A percentile compares a stretch with the other conserved stretches of the same genome.
These are phyloP conservation scores for Ceratocystis variospora DNA, from an alignment of 2,329 filamentous ascomycete species.

Conservation along the genomic window DNA sequence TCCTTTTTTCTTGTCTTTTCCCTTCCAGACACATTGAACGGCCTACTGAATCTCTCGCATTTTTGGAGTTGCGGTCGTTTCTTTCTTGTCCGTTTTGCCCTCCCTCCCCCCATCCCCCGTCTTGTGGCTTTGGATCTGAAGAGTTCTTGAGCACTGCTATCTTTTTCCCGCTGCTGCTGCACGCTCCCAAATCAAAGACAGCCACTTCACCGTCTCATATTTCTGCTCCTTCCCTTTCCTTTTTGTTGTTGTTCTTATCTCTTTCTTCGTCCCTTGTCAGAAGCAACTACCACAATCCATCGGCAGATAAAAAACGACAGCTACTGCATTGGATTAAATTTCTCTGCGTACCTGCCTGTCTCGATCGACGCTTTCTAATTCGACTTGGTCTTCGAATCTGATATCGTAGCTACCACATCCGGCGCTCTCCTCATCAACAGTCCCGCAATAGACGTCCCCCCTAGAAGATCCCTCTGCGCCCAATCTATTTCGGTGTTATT, in stretches of 20 bases:
- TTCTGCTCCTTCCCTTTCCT: not conserved
- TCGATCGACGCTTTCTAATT: conserved; percentile 2
- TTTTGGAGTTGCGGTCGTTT: not conserved
- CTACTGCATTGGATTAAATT: not conserved
- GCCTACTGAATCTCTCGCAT: not conserved
- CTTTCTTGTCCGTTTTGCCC: not conserved
- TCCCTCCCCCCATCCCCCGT: not conserved
- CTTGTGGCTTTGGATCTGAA: not conserved
- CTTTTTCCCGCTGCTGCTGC: not conserved
- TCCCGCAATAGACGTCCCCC: conserved; percentile 3
- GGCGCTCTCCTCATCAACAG: not conserved
- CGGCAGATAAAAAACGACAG: conserved; percentile 2
- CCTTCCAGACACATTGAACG: not conserved
- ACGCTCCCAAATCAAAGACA: not conserved
- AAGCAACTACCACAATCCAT: not conserved
- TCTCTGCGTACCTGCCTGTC: not conserved
- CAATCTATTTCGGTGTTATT: not conserved
- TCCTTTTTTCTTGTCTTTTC: not conserved
- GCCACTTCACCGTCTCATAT: not conserved
- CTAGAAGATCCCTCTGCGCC: not conserved
- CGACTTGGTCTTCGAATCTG: not conserved
- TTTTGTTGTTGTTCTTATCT: not conserved
- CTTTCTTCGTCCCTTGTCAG: conserved; percentile 1
- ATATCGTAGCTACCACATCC: conserved; percentile 1
- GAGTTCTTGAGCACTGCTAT: not conserved